phyloP scores from a whole-genome alignment of 108 stramenopile species.

The Pseudonitzschia pungens region DNA sequence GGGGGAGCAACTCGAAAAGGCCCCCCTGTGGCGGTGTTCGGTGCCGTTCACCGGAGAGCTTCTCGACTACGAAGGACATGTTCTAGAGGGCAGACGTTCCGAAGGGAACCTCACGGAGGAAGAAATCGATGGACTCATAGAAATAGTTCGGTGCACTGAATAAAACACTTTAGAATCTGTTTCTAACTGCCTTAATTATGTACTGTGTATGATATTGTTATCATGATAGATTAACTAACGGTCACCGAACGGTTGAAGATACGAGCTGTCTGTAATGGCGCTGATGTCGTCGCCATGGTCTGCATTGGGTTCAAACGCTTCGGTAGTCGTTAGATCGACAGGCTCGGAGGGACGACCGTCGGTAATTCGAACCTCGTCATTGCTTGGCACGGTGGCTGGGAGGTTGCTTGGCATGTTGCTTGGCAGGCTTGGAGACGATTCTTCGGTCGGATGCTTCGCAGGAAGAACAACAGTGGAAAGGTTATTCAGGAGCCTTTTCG shows the following conservation, averaged over 20 bases:
- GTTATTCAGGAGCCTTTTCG: slow-evolving; percentile 25
- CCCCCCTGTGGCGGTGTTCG: slow-evolving; percentile 4
- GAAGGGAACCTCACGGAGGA: slow-evolving; percentile 17
- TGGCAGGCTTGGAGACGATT: too few relatives aligned
- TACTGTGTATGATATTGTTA: slow-evolving; percentile 2
- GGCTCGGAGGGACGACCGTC: not conserved
- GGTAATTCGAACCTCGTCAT: not conserved
- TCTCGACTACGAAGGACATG: not conserved
- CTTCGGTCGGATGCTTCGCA: too few relatives aligned
- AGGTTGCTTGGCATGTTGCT: too few relatives aligned
- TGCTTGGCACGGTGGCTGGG: too few relatives aligned
- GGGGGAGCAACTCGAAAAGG: slow-evolving; percentile 41
- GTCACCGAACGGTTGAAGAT: slow-evolving; percentile 10
- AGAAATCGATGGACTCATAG: slow-evolving; percentile 39
- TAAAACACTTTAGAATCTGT: not conserved
- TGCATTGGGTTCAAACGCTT: not conserved
- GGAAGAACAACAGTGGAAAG: not conserved
- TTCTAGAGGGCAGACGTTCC: slow-evolving; percentile 3
- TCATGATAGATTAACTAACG: not conserved
- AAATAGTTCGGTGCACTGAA: slow-evolving; percentile 25
- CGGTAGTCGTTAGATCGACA: not conserved
- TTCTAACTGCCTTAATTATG: not conserved
- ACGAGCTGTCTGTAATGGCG: slow-evolving; percentile 42
- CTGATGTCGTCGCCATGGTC: slow-evolving; percentile 48
- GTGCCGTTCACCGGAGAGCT: slow-evolving; percentile 7